A percentile compares a stretch with the other conserved stretches of the same genome.
These are phyloP conservation scores for Parasarocladium wereldwijsianum DNA, from an alignment of 2,329 filamentous ascomycete genomes.

Conservation along the genomic window DNA sequence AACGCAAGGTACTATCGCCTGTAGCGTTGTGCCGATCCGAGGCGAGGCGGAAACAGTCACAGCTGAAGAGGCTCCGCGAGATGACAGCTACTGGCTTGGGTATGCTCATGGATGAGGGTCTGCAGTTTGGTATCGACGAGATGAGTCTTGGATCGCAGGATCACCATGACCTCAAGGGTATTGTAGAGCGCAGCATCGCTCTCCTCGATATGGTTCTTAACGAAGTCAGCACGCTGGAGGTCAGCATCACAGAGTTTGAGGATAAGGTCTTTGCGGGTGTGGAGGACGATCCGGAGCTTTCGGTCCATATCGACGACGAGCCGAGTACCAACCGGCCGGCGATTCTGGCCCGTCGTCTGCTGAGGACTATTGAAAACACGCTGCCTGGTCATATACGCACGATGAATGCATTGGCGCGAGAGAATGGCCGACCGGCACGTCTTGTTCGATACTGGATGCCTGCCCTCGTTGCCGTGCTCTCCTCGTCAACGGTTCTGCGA, in stretches of 20 bases:
- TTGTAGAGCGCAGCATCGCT: conserved; percentile 65
- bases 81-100: conserved; percentile 79
- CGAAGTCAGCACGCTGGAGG: conserved; percentile 51
- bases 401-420: conserved; percentile 37
- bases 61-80: conserved; percentile 57
- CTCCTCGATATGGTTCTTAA: conserved; percentile 76
- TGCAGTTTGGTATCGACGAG: conserved; percentile 50
- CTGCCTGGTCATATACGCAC: conserved; percentile 51
- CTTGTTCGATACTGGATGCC: conserved; percentile 85
- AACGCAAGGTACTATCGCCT: conserved; percentile 60
- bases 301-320: conserved; percentile 32
- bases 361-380: conserved; percentile 51
- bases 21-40: conserved; percentile 63
- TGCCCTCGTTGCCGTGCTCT: conserved; percentile 53
- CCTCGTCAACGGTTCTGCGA: conserved; percentile 73
- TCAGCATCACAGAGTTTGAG: conserved; percentile 48
- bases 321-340: conserved; percentile 31
- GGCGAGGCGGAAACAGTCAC: conserved; percentile 57
- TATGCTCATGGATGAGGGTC: conserved; percentile 72
- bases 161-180: conserved; percentile 46
- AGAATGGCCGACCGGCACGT: conserved; percentile 61
- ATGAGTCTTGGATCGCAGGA: conserved; percentile 32
- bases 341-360: conserved; percentile 51
- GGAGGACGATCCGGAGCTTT: conserved; percentile 44
- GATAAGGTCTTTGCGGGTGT: conserved; percentile 50